phyloP scores from a whole-genome alignment of 2,329 filamentous ascomycete species.

The Alternaria sp. region DNA sequence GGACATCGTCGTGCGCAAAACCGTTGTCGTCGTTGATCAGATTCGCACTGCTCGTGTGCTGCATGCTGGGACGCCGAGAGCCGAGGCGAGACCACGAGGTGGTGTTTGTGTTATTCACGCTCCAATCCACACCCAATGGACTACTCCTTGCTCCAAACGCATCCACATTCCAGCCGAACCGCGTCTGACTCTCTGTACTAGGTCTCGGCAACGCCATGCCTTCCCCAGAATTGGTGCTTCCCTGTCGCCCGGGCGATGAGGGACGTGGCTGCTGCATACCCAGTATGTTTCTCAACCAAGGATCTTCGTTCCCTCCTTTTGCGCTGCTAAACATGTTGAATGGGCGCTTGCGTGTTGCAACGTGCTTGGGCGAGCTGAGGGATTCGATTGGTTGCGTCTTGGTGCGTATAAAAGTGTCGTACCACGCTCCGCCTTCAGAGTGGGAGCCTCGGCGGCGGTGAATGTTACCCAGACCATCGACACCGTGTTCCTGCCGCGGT shows the following conservation, averaged over 20 bases:
- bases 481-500: constrained; percentile 63
- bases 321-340: constrained; percentile 62
- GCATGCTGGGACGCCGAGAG: constrained; percentile 81
- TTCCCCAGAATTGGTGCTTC: constrained; percentile 68
- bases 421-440: constrained; percentile 60
- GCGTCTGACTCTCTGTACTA: constrained; percentile 49
- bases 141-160: constrained; percentile 53
- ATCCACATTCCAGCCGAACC: constrained; percentile 50
- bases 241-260: constrained; percentile 66
- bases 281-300: constrained; percentile 56
- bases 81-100: constrained; percentile 75
- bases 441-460: constrained; percentile 62
- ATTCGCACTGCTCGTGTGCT: constrained; percentile 73
- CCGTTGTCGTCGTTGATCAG: constrained; percentile 62
- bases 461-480: constrained; percentile 59
- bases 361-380: constrained; percentile 47
- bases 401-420: constrained; percentile 60
- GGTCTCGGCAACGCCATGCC: constrained; percentile 48
- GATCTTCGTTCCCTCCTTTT: constrained; percentile 58
- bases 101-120: constrained; percentile 46
- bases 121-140: constrained; percentile 54
- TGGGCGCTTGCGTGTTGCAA: constrained; percentile 54
- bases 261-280: constrained; percentile 48
- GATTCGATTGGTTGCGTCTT: constrained; percentile 46
- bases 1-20: constrained; percentile 57